These are phyloP conservation scores for Cladophialophora yegresii DNA, from an alignment of 2,329 filamentous ascomycete genomes.

Conservation along the genomic window DNA sequence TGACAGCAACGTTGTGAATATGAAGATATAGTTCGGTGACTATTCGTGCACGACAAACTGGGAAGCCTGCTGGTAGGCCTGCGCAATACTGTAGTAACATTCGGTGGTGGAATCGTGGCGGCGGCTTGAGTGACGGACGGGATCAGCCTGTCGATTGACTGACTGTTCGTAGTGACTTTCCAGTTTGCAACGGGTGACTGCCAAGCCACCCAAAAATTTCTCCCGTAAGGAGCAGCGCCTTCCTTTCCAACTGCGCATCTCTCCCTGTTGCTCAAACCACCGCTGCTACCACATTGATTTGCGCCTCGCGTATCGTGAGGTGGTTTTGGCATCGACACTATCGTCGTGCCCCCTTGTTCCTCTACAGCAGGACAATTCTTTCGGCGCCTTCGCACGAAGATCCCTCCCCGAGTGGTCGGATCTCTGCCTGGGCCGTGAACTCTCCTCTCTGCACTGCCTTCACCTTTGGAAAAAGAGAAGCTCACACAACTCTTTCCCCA, in stretches of 20 bases:
- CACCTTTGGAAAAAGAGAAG: slow-evolving; percentile 17
- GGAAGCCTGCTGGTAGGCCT: neutral
- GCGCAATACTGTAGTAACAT: neutral
- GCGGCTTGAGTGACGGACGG: neutral
- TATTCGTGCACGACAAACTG: neutral
- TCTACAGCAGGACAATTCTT: slow-evolving; percentile 17
- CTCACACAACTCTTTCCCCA: slow-evolving; percentile 15
- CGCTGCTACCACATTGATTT: slow-evolving; percentile 25
- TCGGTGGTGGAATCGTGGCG: neutral
- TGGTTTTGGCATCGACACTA: slow-evolving; percentile 27
- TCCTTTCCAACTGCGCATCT: slow-evolving; percentile 21
- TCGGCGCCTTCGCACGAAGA: slow-evolving; percentile 20
- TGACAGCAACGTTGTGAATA: neutral
- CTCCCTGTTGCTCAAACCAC: slow-evolving; percentile 17
- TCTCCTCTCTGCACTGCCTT: slow-evolving; percentile 31
- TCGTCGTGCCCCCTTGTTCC: slow-evolving; percentile 27
- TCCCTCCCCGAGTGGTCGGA: slow-evolving; percentile 24
- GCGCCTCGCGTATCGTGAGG: slow-evolving; percentile 28
- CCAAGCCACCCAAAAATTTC: slow-evolving; percentile 18
- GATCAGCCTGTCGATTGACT: neutral
- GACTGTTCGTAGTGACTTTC: slow-evolving; percentile 2
- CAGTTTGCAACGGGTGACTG: slow-evolving; percentile 8
- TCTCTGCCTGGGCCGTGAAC: slow-evolving; percentile 28
- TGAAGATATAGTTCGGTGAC: neutral
- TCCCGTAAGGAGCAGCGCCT: slow-evolving; percentile 17